These are phyloP conservation scores for Russula sp. DNA, from an alignment of 768 basidiomycete species.

Conservation along the genomic window DNA sequence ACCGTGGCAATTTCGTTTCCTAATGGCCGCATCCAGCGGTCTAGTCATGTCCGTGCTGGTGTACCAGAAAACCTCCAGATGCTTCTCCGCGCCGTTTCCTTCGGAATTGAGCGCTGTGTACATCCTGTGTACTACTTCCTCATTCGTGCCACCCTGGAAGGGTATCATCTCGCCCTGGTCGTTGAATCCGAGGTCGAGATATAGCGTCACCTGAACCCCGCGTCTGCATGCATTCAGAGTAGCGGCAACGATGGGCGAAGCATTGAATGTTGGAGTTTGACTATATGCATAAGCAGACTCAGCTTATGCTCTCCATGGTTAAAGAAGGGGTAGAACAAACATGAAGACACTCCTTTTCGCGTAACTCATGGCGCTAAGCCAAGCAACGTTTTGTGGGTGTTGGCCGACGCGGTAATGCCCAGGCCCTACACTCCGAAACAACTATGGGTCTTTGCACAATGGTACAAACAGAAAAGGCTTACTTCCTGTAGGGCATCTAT, in stretches of 20 bases:
- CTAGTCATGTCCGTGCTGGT: constrained; percentile 61
- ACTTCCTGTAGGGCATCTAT: constrained; percentile 58
- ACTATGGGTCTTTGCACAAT: neutral
- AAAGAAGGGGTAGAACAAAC: constrained; percentile 35
- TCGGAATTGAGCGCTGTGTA: constrained; percentile 49
- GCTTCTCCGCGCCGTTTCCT: constrained; percentile 44
- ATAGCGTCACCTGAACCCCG: constrained; percentile 58
- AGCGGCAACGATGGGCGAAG: constrained; percentile 56
- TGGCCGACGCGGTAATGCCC: constrained; percentile 46
- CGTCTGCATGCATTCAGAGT: constrained; percentile 58
- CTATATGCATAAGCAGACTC: constrained; percentile 32
- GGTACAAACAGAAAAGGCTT: constrained; percentile 25
- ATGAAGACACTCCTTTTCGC: constrained; percentile 65
- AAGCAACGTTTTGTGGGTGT: constrained; percentile 64
- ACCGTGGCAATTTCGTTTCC: constrained; percentile 70
- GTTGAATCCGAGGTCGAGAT: constrained; percentile 56
- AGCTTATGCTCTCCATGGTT: neutral
- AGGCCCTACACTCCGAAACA: constrained; percentile 36
- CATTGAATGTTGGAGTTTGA: constrained; percentile 72
- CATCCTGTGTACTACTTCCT: constrained; percentile 60
- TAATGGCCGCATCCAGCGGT: constrained; percentile 62
- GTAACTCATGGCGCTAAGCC: constrained; percentile 60
- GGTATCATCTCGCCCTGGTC: constrained; percentile 56
- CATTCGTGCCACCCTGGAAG: constrained; percentile 68
- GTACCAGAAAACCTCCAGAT: constrained; percentile 56